Percentiles rank a stretch among this genome's conserved stretches.
Conservation (phyloP, 1,284 basidiomycete genomes). For the Takashimella koratensis region DNA sequence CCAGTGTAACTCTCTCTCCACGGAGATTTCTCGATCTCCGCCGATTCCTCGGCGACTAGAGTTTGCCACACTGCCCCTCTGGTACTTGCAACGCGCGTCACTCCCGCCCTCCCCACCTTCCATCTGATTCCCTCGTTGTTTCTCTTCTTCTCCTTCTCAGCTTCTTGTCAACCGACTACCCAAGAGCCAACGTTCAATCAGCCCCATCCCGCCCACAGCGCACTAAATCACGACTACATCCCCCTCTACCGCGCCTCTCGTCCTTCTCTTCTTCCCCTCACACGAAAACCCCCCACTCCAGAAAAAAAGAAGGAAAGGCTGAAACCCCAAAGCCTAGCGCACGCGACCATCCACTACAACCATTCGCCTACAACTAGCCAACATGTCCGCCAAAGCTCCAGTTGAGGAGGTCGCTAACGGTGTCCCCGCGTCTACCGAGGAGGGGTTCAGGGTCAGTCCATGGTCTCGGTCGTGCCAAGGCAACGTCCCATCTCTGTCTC, state of each 20-base stretch:
- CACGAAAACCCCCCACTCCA: background rate
- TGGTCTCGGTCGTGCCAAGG: too few species aligned
- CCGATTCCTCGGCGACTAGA: too few species aligned
- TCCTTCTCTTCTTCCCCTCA: conserved; percentile 3
- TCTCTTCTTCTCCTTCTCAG: conserved; percentile 16
- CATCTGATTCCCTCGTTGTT: background rate
- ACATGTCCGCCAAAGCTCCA: conserved; percentile 10
- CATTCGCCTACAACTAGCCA: background rate
- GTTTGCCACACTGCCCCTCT: too few species aligned
- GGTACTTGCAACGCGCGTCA: too few species aligned
- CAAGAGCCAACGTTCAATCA: conserved; percentile 14
- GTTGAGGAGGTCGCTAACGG: conserved; percentile 8
- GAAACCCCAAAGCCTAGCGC: conserved; percentile 1
- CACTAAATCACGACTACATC: conserved; percentile 4
- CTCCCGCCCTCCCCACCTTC: background rate
- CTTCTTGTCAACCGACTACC: conserved; percentile 24
- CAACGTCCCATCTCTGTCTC: too few species aligned
- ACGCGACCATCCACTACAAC: conserved; percentile 5
- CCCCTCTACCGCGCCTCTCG: conserved; percentile 8
- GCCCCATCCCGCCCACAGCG: conserved; percentile 5
- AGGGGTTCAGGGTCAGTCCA: conserved; percentile 15
- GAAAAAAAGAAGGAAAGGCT: background rate
- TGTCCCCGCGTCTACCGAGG: conserved; percentile 12
- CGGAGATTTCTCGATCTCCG: too few species aligned
- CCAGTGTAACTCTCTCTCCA: too few species aligned